A percentile compares a stretch with the other conserved stretches of the same genome.
These are phyloP conservation scores for Epichloe amarillans DNA, from an alignment of 2,329 filamentous ascomycete genomes.

Conservation along the genomic window DNA sequence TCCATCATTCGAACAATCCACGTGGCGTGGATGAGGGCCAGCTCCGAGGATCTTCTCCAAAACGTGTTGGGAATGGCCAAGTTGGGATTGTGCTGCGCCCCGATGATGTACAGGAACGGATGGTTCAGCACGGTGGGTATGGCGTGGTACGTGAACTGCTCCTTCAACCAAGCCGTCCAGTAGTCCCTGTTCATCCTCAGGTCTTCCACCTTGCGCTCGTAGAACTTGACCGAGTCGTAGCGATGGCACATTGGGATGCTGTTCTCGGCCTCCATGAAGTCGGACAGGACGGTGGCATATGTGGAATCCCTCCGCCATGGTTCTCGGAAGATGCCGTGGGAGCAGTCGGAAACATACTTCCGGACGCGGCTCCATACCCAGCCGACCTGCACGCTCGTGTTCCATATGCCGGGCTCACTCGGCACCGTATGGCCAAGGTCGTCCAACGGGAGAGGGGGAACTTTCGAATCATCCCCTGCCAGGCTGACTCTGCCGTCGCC, in stretches of 20 bases:
- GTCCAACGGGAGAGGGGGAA: slow-evolving; percentile 30
- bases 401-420: slow-evolving; percentile 35
- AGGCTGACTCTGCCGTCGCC: slow-evolving; percentile 8
- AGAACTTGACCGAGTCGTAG: slow-evolving; percentile 39
- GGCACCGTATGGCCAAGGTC: slow-evolving; percentile 27
- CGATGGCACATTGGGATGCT: slow-evolving; percentile 35
- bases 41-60: slow-evolving; percentile 37
- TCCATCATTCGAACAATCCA: slow-evolving; percentile 42
- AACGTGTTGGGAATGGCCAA: slow-evolving; percentile 40
- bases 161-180: slow-evolving; percentile 38
- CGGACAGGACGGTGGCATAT: slow-evolving; percentile 35
- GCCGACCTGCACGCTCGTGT: slow-evolving; percentile 32
- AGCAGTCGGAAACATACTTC: slow-evolving; percentile 34
- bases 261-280: slow-evolving; percentile 38
- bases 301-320: slow-evolving; percentile 39
- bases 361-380: slow-evolving; percentile 37
- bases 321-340: slow-evolving; percentile 32
- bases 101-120: slow-evolving; percentile 39
- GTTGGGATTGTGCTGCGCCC: slow-evolving; percentile 37
- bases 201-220: slow-evolving; percentile 33
- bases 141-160: slow-evolving; percentile 39
- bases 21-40: slow-evolving; percentile 36
- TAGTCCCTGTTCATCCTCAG: slow-evolving; percentile 31
- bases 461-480: slow-evolving; percentile 18
- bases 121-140: slow-evolving; percentile 39